A percentile compares a stretch with the other conserved stretches of the same genome.
These are phyloP conservation scores for Fusarium sp. DNA, from an alignment of 2,329 filamentous ascomycete species.

Conservation along the genomic window DNA sequence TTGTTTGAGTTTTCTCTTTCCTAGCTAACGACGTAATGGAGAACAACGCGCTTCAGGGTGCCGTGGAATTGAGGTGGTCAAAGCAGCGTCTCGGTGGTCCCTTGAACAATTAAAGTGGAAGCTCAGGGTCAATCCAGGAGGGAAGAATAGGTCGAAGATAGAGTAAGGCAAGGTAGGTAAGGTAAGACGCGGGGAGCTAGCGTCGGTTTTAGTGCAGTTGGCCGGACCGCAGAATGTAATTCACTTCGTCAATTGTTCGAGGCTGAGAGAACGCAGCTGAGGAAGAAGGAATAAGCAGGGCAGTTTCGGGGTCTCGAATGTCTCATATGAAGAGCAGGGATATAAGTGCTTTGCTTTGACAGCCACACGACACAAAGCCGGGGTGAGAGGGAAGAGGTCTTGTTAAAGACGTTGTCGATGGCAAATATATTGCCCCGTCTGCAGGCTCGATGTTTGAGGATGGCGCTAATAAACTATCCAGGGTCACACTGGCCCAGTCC, in stretches of 20 bases:
- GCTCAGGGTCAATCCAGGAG: conserved; percentile 1
- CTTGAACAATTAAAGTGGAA: conserved; percentile 12
- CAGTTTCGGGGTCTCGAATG: neutral
- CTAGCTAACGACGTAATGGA: neutral
- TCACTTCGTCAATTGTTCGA: conserved; percentile 14
- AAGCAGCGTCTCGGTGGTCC: neutral
- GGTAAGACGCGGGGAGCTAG: conserved; percentile 47
- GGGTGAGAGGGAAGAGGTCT: neutral
- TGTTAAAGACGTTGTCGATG: neutral
- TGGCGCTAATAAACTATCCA: conserved; percentile 22
- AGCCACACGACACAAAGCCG: neutral
- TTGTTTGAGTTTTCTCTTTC: neutral
- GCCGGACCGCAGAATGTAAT: conserved; percentile 37
- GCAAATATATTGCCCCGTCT: neutral
- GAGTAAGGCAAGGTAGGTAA: conserved; percentile 30
- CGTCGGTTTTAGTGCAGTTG: conserved; percentile 40
- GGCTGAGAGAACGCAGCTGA: neutral
- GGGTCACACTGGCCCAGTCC: conserved; percentile 11
- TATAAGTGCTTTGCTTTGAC: neutral
- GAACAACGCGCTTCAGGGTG: neutral
- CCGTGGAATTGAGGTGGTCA: neutral
- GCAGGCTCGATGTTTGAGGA: conserved; percentile 5
- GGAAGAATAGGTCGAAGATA: conserved; percentile 15
- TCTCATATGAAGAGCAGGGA: neutral
- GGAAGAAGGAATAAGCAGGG: neutral